These are phyloP conservation scores for Salix dunnii DNA, from an alignment of 345 rosid genomes.

Conservation along the genomic window DNA sequence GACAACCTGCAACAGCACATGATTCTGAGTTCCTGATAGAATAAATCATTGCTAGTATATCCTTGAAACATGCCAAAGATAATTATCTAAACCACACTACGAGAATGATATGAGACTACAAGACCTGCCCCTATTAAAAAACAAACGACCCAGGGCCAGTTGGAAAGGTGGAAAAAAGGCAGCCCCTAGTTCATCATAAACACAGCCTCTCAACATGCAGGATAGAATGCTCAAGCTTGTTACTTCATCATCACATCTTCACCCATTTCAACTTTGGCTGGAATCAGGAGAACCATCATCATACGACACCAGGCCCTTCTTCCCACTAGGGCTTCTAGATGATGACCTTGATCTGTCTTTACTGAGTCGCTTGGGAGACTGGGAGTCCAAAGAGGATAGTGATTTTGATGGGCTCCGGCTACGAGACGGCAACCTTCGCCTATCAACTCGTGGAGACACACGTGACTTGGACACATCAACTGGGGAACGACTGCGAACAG, in stretches of 20 bases:
- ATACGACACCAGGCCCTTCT: conserved; percentile 69
- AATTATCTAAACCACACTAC: neutral
- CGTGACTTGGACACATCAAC: conserved; percentile 40
- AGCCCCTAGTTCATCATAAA: neutral
- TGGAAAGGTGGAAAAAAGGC: neutral
- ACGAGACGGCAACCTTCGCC: conserved; percentile 50
- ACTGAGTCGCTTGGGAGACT: conserved; percentile 48
- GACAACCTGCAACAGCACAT: neutral
- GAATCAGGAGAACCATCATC: conserved; percentile 66
- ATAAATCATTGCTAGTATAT: neutral
- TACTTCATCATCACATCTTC: neutral
- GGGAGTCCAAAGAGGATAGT: conserved; percentile 48
- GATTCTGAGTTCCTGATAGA: neutral
- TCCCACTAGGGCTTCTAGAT: conserved; percentile 51
- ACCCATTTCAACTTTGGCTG: conserved; percentile 23
- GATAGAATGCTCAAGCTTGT: neutral
- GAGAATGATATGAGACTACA: conserved; percentile 3
- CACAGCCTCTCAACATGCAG: neutral
- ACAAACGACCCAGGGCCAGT: neutral
- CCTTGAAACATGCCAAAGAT: conserved; percentile 4
- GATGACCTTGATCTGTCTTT: conserved; percentile 64
- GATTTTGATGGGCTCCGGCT: conserved; percentile 62
- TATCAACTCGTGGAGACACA: conserved; percentile 34
- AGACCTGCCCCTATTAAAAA: neutral
- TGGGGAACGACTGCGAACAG: conserved; percentile 56